phyloP scores from a whole-genome alignment of 768 basidiomycete genomes.

The Trametes coccinea region DNA sequence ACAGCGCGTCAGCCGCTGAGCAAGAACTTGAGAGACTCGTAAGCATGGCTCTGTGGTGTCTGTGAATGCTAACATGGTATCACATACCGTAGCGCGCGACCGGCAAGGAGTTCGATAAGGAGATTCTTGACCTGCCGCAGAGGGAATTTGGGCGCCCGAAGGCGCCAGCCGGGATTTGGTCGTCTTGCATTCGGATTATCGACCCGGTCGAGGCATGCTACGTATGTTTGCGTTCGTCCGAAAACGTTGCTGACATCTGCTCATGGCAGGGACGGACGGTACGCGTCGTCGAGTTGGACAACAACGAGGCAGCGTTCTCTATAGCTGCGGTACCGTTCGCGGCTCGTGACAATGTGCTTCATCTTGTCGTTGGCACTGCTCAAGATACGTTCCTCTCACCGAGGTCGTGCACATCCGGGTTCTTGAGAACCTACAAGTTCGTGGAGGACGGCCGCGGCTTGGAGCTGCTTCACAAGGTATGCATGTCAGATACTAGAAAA shows the following conservation, averaged over 20 bases:
- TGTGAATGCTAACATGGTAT: not conserved
- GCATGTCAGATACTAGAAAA: conserved; percentile 3
- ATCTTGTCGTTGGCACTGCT: conserved; percentile 93
- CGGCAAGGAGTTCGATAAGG: conserved; percentile 71
- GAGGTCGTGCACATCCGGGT: conserved; percentile 86
- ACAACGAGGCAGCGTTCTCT: conserved; percentile 95
- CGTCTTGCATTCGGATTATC: conserved; percentile 87
- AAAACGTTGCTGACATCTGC: too few species aligned
- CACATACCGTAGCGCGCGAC: conserved; percentile 51
- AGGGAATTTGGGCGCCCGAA: conserved; percentile 84
- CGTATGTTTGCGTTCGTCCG: too few species aligned
- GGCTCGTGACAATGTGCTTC: conserved; percentile 74
- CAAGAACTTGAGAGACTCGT: conserved; percentile 74
- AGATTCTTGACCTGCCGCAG: conserved; percentile 72
- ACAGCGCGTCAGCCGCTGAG: conserved; percentile 65
- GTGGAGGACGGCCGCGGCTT: conserved; percentile 76
- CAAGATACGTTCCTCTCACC: conserved; percentile 83
- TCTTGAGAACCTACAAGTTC: conserved; percentile 84
- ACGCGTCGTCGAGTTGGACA: conserved; percentile 74
- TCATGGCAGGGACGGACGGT: conserved; percentile 63
- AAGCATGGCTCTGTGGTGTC: conserved; percentile 30
- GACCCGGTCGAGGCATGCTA: conserved; percentile 77
- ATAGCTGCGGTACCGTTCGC: conserved; percentile 87
- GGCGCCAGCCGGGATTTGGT: conserved; percentile 92
- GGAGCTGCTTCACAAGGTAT: conserved; percentile 86